Conservation (phyloP, 2,329 filamentous ascomycete species). For the Sporothrix dimorphospora region DNA sequence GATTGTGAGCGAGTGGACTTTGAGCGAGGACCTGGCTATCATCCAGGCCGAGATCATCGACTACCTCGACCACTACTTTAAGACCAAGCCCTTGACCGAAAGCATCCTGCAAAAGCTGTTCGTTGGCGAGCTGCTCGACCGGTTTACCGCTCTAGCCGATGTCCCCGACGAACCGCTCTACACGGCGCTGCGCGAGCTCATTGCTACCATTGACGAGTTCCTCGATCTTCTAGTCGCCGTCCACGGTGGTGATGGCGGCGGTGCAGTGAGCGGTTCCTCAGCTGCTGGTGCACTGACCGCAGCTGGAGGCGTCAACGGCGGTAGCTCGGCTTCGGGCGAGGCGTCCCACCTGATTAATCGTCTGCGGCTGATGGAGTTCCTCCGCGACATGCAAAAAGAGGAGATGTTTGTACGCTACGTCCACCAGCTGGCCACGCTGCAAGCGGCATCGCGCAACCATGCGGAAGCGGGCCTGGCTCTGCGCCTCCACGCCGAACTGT, state of each 20-base stretch:
- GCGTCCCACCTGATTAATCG: conserved; percentile 85
- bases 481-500: conserved; percentile 87
- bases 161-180: conserved; percentile 74
- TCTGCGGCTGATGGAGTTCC: conserved; percentile 89
- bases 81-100: conserved; percentile 83
- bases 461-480: conserved; percentile 89
- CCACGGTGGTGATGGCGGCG: conserved; percentile 70
- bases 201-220: conserved; percentile 85
- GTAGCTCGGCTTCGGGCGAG: conserved; percentile 55
- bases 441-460: conserved; percentile 74
- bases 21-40: conserved; percentile 87
- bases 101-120: conserved; percentile 92
- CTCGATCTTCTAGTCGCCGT: conserved; percentile 89
- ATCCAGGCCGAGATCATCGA: conserved; percentile 98
- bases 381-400: conserved; percentile 95
- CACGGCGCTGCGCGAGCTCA: conserved; percentile 73
- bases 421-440: conserved; percentile 81
- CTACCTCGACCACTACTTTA: conserved; percentile 86
- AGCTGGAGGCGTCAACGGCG: not conserved
- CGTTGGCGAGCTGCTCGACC: conserved; percentile 77
- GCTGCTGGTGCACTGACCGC: not conserved
- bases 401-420: conserved; percentile 97
- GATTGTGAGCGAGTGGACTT: conserved; percentile 97
- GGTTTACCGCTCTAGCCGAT: conserved; percentile 73
- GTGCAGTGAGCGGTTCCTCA: not conserved